These are phyloP conservation scores for Odontarrhena argentea DNA, from an alignment of 345 rosid genomes.

Conservation along the genomic window DNA sequence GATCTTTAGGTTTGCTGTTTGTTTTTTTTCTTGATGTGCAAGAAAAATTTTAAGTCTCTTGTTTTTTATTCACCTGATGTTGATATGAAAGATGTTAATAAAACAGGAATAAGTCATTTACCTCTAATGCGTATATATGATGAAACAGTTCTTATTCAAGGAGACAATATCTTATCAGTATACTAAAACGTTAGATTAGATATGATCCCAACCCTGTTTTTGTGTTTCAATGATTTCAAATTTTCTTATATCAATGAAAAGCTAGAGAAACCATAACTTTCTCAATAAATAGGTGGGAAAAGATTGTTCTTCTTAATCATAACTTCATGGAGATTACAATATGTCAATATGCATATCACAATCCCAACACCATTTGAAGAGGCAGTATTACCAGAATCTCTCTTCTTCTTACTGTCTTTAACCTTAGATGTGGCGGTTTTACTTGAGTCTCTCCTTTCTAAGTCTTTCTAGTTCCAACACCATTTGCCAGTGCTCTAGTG, in stretches of 20 bases:
- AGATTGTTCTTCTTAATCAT: slow-evolving; percentile 13
- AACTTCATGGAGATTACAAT: slow-evolving; percentile 13
- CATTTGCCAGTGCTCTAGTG: slow-evolving; percentile 86
- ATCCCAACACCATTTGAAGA: not conserved
- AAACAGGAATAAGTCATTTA: no score
- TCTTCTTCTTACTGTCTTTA: not conserved
- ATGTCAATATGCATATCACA: slow-evolving; percentile 3
- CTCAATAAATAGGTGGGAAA: slow-evolving; percentile 9
- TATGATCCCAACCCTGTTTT: no score
- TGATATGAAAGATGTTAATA: no score
- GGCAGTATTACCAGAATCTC: slow-evolving; percentile 1
- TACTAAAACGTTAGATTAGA: no score
- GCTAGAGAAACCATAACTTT: not conserved
- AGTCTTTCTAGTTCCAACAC: slow-evolving; percentile 83
- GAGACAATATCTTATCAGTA: no score
- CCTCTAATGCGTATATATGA: no score
- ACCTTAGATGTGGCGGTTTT: slow-evolving; percentile 22
- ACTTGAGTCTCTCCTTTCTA: slow-evolving; percentile 67
- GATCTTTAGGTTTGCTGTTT: no score
- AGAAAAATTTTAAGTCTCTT: no score
- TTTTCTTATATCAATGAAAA: not conserved
- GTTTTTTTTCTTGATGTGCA: no score
- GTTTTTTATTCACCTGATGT: no score
- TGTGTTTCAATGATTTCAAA: no score
- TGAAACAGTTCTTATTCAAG: no score